These are phyloP conservation scores for Collybia sordida DNA, from an alignment of 768 basidiomycete genomes.

Conservation along the genomic window DNA sequence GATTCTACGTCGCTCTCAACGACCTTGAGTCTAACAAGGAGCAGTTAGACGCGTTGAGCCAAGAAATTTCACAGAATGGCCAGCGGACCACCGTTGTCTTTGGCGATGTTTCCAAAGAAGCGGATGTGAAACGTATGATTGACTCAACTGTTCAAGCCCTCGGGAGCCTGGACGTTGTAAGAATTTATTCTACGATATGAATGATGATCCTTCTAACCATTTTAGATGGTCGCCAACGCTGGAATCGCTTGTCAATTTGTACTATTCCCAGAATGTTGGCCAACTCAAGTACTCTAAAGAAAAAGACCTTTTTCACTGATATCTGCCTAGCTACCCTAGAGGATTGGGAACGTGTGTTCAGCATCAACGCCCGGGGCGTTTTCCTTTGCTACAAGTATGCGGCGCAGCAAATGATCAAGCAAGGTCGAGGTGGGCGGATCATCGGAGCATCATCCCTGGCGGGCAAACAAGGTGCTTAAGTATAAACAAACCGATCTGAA, in stretches of 20 bases:
- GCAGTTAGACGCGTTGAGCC: conserved; percentile 1
- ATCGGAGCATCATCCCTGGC: conserved; percentile 37
- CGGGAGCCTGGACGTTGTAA: conserved; percentile 29
- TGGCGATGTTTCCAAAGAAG: conserved; percentile 21
- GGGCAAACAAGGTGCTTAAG: conserved; percentile 35
- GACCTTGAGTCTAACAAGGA: conserved; percentile 31
- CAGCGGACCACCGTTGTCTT: conserved; percentile 8
- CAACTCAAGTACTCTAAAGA: too few species aligned
- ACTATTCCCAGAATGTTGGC: conserved; percentile 20
- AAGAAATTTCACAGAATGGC: conserved; percentile 18
- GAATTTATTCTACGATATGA: conserved; percentile 1
- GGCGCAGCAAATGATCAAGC: conserved; percentile 36
- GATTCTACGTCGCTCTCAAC: conserved; percentile 18
- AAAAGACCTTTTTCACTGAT: too few species aligned
- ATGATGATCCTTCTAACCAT: too few species aligned
- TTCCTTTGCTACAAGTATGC: conserved; percentile 38
- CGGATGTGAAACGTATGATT: conserved; percentile 21
- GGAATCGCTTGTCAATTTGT: conserved; percentile 14
- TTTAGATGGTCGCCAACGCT: conserved; percentile 33
- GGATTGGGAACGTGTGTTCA: conserved; percentile 23
- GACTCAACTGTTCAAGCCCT: conserved; percentile 15
- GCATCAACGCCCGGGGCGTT: conserved; percentile 29
- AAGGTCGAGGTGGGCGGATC: conserved; percentile 38
- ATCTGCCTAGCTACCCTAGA: conserved; percentile 14
- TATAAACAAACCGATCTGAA: background rate